phyloP scores from a whole-genome alignment of 768 basidiomycete species.

The Filobasidium floriforme region DNA sequence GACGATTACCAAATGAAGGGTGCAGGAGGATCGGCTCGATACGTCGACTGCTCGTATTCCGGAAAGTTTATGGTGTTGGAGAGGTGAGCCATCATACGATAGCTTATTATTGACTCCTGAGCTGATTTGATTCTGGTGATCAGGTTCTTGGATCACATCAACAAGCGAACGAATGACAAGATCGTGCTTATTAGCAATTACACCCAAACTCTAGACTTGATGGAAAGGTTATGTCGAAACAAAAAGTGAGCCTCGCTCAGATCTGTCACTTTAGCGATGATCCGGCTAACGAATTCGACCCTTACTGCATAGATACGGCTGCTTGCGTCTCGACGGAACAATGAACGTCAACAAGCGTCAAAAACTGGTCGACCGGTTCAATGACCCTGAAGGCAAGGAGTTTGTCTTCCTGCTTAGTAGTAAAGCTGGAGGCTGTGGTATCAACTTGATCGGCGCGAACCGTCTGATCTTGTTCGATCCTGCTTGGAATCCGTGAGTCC shows the following conservation, averaged over 20 bases:
- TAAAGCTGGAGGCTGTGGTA: slow-evolving; percentile 47
- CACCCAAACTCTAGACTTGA: slow-evolving; percentile 87
- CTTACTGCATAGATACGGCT: slow-evolving; percentile 61
- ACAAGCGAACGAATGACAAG: slow-evolving; percentile 77
- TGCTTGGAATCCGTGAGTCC: slow-evolving; percentile 26
- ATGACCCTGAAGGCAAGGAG: slow-evolving; percentile 45
- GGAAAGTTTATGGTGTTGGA: slow-evolving; percentile 93
- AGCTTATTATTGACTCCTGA: neutral
- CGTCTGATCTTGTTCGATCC: slow-evolving; percentile 51
- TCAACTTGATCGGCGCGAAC: slow-evolving; percentile 47
- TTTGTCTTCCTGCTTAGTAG: slow-evolving; percentile 45
- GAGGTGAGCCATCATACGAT: slow-evolving; percentile 52
- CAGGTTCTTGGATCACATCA: slow-evolving; percentile 78
- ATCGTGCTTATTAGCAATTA: slow-evolving; percentile 96
- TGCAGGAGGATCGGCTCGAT: slow-evolving; percentile 38
- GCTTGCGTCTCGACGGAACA: slow-evolving; percentile 86
- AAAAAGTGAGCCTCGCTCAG: slow-evolving; percentile 58
- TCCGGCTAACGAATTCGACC: neutral
- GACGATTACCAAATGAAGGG: slow-evolving; percentile 55
- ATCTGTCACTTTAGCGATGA: slow-evolving; percentile 10
- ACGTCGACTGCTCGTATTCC: slow-evolving; percentile 70
- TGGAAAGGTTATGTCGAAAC: slow-evolving; percentile 75
- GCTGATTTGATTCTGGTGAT: neutral
- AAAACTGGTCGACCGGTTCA: slow-evolving; percentile 56
- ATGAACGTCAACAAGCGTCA: slow-evolving; percentile 87